These are phyloP conservation scores for Aspergillus ustus DNA, from an alignment of 2,329 filamentous ascomycete genomes.

Conservation along the genomic window DNA sequence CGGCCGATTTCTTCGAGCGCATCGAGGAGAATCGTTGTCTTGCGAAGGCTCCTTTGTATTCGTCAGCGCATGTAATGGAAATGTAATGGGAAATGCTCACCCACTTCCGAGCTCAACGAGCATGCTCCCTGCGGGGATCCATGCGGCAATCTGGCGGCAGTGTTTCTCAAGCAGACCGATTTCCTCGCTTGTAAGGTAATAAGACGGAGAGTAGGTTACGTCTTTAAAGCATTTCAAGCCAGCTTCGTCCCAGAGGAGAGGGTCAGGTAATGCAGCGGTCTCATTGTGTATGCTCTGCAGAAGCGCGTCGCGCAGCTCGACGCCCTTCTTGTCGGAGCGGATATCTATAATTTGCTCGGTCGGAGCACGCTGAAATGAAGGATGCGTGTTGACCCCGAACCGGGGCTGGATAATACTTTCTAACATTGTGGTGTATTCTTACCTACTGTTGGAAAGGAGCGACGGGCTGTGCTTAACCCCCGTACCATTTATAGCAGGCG, in stretches of 20 bases:
- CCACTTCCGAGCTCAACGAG: slow-evolving; percentile 21
- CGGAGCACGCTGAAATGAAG: background rate
- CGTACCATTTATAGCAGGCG: background rate
- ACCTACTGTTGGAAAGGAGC: background rate
- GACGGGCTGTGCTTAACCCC: background rate
- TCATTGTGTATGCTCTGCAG: slow-evolving; percentile 11
- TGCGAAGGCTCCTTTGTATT: slow-evolving; percentile 62
- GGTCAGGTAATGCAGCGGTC: slow-evolving; percentile 27
- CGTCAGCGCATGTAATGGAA: background rate
- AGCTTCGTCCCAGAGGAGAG: slow-evolving; percentile 31
- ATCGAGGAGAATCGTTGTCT: slow-evolving; percentile 78
- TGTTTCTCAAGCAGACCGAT: slow-evolving; percentile 10
- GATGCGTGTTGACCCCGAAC: background rate
- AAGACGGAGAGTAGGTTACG: slow-evolving; percentile 27
- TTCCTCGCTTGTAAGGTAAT: slow-evolving; percentile 18
- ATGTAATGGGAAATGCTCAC: background rate
- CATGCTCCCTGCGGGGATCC: slow-evolving; percentile 13
- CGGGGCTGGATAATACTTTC: background rate
- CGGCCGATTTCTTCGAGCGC: slow-evolving; percentile 76
- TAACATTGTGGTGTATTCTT: background rate
- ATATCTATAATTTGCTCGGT: slow-evolving; percentile 19
- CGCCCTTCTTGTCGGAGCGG: slow-evolving; percentile 12
- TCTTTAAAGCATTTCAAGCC: slow-evolving; percentile 33
- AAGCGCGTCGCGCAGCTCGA: slow-evolving; percentile 10
- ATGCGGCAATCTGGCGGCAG: slow-evolving; percentile 11